These are phyloP conservation scores for Leptographium lundbergii DNA, from an alignment of 2,329 filamentous ascomycete genomes.

Conservation along the genomic window DNA sequence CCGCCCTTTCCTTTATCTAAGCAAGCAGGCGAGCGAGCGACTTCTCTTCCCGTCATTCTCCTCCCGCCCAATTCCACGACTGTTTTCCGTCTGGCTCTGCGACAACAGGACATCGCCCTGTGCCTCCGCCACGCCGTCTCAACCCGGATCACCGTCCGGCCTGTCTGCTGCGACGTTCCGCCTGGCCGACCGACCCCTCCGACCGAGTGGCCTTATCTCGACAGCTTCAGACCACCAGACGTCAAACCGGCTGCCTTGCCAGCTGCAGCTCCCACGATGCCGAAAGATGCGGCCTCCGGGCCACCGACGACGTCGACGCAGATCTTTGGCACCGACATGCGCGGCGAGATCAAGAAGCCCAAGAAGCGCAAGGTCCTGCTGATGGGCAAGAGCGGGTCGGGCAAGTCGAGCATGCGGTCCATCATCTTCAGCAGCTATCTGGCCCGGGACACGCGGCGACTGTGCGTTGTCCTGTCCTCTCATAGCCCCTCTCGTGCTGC, in stretches of 20 bases:
- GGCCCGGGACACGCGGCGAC: conserved; percentile 80
- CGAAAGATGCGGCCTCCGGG: neutral
- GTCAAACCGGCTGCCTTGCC: neutral
- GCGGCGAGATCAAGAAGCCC: conserved; percentile 45
- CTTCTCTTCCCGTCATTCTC: neutral
- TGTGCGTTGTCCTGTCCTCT: conserved; percentile 31
- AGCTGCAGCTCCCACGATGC: neutral
- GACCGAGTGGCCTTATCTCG: neutral
- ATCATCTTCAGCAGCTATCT: conserved; percentile 99
- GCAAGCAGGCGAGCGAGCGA: neutral
- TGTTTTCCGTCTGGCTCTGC: neutral
- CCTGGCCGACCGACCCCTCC: neutral
- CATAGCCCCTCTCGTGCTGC: neutral
- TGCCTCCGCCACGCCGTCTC: no score
- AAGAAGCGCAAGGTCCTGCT: conserved; percentile 81
- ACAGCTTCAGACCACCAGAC: neutral
- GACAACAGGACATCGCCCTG: neutral
- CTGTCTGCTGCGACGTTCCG: neutral
- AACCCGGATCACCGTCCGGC: neutral
- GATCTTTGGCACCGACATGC: conserved; percentile 10
- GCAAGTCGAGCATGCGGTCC: conserved; percentile 95
- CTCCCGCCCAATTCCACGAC: neutral
- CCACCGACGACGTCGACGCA: conserved; percentile 2
- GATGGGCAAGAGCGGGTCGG: conserved; percentile 94
- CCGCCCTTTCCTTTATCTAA: neutral